phyloP scores from a whole-genome alignment of 345 rosid species.

The Gossypium sturtianum region DNA sequence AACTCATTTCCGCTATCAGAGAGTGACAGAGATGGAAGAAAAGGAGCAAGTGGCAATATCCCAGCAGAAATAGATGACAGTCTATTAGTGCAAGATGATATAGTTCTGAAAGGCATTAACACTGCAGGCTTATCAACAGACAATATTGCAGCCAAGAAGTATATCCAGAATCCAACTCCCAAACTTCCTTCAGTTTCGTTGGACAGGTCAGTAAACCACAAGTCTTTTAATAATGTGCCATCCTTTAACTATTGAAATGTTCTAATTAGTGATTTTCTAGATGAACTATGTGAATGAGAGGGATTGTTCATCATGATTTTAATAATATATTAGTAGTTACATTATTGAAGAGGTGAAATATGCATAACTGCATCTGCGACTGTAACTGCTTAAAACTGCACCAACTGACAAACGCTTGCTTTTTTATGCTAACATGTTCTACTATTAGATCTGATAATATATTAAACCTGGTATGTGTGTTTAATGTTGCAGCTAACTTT shows the following conservation, averaged over 20 bases:
- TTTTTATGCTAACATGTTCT: background rate
- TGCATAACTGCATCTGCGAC: too few species aligned
- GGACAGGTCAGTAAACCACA: constrained; percentile 32
- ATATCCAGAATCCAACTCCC: constrained; percentile 20
- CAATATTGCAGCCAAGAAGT: constrained; percentile 18
- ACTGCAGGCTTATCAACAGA: constrained; percentile 18
- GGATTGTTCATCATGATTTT: background rate
- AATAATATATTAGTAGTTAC: background rate
- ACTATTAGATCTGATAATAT: background rate
- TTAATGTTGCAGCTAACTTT: constrained; percentile 7
- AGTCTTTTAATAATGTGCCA: background rate
- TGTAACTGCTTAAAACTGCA: background rate
- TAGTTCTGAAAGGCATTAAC: constrained; percentile 19
- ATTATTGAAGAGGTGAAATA: background rate
- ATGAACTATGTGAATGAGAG: background rate
- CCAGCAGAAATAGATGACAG: constrained; percentile 17
- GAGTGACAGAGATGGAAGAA: constrained; percentile 20
- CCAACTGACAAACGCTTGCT: background rate
- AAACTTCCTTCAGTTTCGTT: constrained; percentile 25
- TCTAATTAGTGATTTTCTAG: constrained; percentile 1
- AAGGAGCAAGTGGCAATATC: constrained; percentile 21
- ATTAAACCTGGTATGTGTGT: background rate
- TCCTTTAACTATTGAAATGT: background rate
- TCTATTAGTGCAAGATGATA: constrained; percentile 14
- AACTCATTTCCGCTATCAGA: constrained; percentile 25